A percentile compares a stretch with the other conserved stretches of the same genome.
These are phyloP conservation scores for Emmonsiellopsis sp. DNA, from an alignment of 2,329 filamentous ascomycete species.

Conservation along the genomic window DNA sequence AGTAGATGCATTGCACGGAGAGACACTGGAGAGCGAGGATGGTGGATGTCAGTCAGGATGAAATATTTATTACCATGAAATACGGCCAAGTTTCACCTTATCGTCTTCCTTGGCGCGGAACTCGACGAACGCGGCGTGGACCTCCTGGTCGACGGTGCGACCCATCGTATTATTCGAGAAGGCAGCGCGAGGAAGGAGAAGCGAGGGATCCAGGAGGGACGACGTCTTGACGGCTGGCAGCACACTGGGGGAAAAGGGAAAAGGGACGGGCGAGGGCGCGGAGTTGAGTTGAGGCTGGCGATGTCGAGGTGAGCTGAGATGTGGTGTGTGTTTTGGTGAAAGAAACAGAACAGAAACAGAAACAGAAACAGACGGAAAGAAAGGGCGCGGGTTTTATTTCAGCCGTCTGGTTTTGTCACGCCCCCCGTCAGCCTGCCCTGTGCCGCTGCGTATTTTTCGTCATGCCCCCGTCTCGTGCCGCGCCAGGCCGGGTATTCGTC, in stretches of 20 bases:
- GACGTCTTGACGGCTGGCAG: conserved; percentile 10
- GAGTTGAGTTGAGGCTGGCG: background rate
- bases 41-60: conserved; percentile 28
- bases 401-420: background rate
- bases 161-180: conserved; percentile 31
- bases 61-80: conserved; percentile 32
- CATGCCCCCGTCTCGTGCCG: background rate
- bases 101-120: conserved; percentile 46
- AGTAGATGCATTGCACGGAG: conserved; percentile 46
- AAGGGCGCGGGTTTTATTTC: background rate
- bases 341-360: background rate
- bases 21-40: conserved; percentile 33
- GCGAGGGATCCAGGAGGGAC: conserved; percentile 12
- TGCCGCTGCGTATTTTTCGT: background rate
- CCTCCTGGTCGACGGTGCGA: conserved; percentile 44
- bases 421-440: background rate
- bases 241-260: conserved; percentile 13
- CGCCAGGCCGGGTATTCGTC: background rate
- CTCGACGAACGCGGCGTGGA: conserved; percentile 45
- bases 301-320: background rate
- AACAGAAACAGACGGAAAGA: background rate
- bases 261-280: conserved; percentile 8
- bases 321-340: background rate
- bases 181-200: conserved; percentile 13
- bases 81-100: conserved; percentile 31